Evolutionary conservation across 2,329 filamentous ascomycete species (phyloP), one percentile per base, ranked within the genome.

Genomic region (Xylariales sp.): DNA sequence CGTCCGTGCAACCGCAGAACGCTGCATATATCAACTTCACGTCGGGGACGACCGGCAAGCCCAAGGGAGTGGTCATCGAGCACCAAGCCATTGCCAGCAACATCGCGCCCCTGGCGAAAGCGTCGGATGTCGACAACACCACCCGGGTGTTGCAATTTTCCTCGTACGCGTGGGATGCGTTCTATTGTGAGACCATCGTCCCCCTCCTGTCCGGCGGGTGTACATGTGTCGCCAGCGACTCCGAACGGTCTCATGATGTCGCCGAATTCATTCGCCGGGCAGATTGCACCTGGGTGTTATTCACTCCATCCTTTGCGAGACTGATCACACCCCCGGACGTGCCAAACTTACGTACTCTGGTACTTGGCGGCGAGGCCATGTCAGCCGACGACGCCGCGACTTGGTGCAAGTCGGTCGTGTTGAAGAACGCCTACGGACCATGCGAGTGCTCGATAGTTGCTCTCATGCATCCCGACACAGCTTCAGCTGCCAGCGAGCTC

Each of bases 81-180:
- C 45, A 47, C 27, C 18, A 36, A 12, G 28, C 31, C n/a, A 31
- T 45, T 3, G 19, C 25, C n/a, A 31, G 24, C 8, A 31, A 36
- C 27, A 20, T 43, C n/a, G 27, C 22, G n/a, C 22, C 37, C 9
- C 7, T 32, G 20, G 21, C 21, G 19, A 31, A 18, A 21, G 20
- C 15, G 5, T 35, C n/a, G 15, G 47, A 82, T 21, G 73, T 78
- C 44, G 72, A 74, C 38, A 15, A 75, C 72, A 1, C 67, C 68
- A 62, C 8, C 61, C 68, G 1, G 3, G 37, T 25, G 4, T 16
- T 43, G n/a, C 44, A 43, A 15, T 46, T 46, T 12, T 31, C 44
- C 16, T 43, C 44, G 4, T 46, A 43, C 32, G 31, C 36, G 11
- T 67, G 64, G 22, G 65, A 68, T 44, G 62, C 57, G 21, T 43